A percentile compares a stretch with the other conserved stretches of the same genome.
These are phyloP conservation scores for Microcos paniculata DNA, from an alignment of 345 rosid genomes.

Conservation along the genomic window DNA sequence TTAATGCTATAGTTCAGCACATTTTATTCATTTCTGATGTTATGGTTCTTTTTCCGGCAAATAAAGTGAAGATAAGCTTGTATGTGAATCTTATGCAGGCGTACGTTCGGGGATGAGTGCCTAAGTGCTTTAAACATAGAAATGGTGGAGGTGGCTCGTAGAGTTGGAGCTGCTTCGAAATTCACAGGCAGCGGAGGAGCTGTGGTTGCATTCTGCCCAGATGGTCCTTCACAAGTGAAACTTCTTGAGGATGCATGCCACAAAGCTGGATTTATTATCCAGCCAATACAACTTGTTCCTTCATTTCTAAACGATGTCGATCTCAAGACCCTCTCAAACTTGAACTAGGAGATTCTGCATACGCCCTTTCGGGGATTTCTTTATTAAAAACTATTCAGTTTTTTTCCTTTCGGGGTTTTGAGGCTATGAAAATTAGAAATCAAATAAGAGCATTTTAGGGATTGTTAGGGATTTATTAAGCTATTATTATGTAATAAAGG, in stretches of 20 bases:
- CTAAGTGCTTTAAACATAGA: constrained; percentile 73
- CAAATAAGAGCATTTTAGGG: neutral
- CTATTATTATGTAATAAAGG: neutral
- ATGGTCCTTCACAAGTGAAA: constrained; percentile 58
- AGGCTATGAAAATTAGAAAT: no score
- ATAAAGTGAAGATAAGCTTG: neutral
- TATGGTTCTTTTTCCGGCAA: neutral
- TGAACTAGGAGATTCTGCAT: neutral
- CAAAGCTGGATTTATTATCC: constrained; percentile 63
- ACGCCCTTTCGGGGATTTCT: neutral
- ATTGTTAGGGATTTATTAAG: neutral
- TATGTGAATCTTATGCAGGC: constrained; percentile 30
- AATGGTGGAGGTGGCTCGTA: constrained; percentile 87
- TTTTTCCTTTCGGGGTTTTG: no score
- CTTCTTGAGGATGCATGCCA: constrained; percentile 70
- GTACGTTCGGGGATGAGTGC: constrained; percentile 83
- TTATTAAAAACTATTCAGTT: no score
- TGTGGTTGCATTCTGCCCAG: constrained; percentile 80
- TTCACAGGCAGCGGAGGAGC: constrained; percentile 99
- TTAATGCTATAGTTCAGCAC: neutral
- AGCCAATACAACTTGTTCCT: constrained; percentile 58
- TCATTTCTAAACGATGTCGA: constrained; percentile 48
- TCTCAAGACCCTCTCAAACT: constrained; percentile 29
- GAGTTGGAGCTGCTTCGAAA: constrained; percentile 77
- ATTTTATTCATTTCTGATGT: neutral